phyloP scores from a whole-genome alignment of 2,329 filamentous ascomycete species.

The Ophiostoma sp. region DNA sequence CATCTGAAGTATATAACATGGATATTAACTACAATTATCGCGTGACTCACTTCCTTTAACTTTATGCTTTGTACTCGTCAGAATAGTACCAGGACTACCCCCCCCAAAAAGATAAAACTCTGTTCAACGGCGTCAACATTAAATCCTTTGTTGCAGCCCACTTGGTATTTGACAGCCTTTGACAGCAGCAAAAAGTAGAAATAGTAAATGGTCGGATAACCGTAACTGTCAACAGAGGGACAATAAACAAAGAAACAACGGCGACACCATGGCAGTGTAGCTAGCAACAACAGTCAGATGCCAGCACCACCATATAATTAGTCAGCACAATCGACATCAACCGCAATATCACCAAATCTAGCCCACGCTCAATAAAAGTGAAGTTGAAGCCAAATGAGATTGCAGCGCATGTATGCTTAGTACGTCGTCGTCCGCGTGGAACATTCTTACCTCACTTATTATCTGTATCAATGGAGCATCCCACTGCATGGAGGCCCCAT shows the following conservation, averaged over 20 bases:
- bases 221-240: too few relatives aligned
- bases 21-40: not conserved
- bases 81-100: not conserved
- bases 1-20: not conserved
- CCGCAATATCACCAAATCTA: not conserved
- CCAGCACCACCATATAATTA: too few relatives aligned
- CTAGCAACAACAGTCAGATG: too few relatives aligned
- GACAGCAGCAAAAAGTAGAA: not conserved
- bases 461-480: not conserved
- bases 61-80: not conserved
- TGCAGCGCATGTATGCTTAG: not conserved
- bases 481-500: not conserved
- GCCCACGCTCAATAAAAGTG: not conserved
- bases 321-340: too few relatives aligned
- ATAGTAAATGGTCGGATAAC: not conserved
- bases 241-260: too few relatives aligned
- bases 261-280: too few relatives aligned
- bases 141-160: conserved; percentile 5
- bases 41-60: not conserved
- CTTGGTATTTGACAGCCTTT: not conserved
- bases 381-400: too few relatives aligned
- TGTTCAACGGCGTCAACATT: not conserved
- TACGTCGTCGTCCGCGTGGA: not conserved
- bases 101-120: not conserved
- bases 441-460: not conserved